Evolutionary conservation across 2,329 filamentous ascomycete genomes (phyloP), one percentile per base, ranked within the genome.

Genomic region (Juglanconis sp.): DNA sequence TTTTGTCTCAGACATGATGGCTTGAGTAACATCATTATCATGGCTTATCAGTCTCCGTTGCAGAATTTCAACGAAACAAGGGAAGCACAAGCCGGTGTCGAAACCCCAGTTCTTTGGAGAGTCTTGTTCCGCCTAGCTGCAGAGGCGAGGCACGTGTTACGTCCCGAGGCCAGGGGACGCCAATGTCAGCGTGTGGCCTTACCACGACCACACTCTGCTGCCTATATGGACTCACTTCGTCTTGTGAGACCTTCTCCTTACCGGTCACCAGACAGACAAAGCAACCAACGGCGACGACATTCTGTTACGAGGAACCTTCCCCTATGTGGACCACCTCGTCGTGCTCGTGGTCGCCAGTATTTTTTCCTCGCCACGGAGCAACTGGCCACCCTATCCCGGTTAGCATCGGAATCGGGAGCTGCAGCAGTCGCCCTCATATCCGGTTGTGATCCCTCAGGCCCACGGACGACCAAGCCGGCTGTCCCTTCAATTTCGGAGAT

Each of bases 1-100:
- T 17, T 40, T 11, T 62, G 60, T 60, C 60, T 62, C 42, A 62
- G 60, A 62, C 60, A 62, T 56, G 35, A 55, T 32, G 24, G 24
- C 40, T 38, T 38, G 56, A 48, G 56, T 44, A 54, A 52, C 47
- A 40, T 49, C 24, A 47, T 59, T 49, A 59, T 59, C 56, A 35
- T 47, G 42, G 40, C 38, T 51, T 15, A 24, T 51, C 30, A 55
- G n/a, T 54, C 36, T 62, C 47, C 51, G 46, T 17, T 24, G 35
- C 47, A 38, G 15, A 40, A 40, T 56, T 30, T 47, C 13, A 24
- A 24, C 24, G 24, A 24, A 24, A 24, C 24, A 24, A 24, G 24
- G 24, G 38, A 10, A 42, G 6, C 57, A 55, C 51, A 59, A 35
- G 9, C 38, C 35, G 8, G 13, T 24, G 34, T 13, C 42, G 32